phyloP scores from a whole-genome alignment of 345 rosid genomes.

The Hibiscus trionum region DNA sequence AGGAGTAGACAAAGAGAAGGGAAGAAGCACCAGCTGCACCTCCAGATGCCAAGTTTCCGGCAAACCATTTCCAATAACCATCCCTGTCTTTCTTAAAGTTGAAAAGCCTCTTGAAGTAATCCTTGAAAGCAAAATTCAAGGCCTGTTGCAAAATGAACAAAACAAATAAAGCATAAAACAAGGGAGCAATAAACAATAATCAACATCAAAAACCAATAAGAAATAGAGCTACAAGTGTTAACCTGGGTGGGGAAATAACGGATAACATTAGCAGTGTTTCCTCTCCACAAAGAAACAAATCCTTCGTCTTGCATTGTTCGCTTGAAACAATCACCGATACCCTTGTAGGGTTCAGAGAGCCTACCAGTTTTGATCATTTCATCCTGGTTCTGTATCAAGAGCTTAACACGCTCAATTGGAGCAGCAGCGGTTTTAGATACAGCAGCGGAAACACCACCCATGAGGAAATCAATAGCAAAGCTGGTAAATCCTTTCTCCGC shows the following conservation, averaged over 20 bases:
- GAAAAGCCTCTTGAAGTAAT: slow-evolving; percentile 2
- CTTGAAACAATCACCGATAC: slow-evolving; percentile 31
- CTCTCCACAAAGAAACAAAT: slow-evolving; percentile 31
- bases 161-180: not conserved
- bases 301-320: slow-evolving; percentile 35
- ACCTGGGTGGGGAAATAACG: slow-evolving; percentile 1
- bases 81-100: not conserved
- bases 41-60: not conserved
- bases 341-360: slow-evolving; percentile 17
- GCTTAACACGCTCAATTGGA: not conserved
- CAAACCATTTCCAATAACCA: slow-evolving; percentile 3
- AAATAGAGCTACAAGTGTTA: not conserved
- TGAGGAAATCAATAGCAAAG: not conserved
- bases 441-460: slow-evolving; percentile 1
- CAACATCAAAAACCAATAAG: not conserved
- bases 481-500: not conserved
- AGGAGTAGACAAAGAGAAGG: not conserved
- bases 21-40: not conserved
- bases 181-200: not conserved
- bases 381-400: not conserved
- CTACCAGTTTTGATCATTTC: not conserved
- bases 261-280: slow-evolving; percentile 24
- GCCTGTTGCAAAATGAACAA: not conserved
- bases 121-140: slow-evolving; percentile 1
- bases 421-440: not conserved